Evolutionary conservation across 805 yeast species (phyloP).

Genomic region (Candida xyloterini): DNA sequence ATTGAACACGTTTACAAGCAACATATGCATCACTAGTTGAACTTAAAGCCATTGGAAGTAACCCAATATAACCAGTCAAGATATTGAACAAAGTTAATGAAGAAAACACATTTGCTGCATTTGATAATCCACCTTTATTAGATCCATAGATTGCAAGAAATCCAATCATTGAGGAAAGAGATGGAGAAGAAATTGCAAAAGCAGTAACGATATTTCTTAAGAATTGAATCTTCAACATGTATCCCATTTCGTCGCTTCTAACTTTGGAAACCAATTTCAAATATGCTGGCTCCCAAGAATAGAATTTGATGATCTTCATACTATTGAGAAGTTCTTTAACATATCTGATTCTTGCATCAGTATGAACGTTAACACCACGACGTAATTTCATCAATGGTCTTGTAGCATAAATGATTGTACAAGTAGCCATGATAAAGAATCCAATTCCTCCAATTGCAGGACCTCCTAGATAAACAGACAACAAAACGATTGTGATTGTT

Average conservation of each 20-base stretch:
- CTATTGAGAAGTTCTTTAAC: conserved; percentile 77
- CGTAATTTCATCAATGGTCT: conserved; percentile 54
- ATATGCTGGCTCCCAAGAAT: conserved; percentile 90
- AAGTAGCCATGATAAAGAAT: conserved; percentile 49
- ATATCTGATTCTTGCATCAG: conserved; percentile 73
- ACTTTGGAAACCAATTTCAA: conserved; percentile 49
- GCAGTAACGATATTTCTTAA: conserved; percentile 63
- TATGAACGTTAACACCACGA: conserved; percentile 52
- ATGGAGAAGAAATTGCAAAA: conserved; percentile 62
- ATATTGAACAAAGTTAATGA: conserved; percentile 67
- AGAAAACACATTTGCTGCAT: conserved; percentile 65
- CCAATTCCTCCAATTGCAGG: conserved; percentile 70
- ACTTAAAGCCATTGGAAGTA: conserved; percentile 69
- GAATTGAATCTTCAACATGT: conserved; percentile 61
- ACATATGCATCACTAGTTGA: conserved; percentile 65
- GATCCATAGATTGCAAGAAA: conserved; percentile 42
- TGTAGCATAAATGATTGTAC: conserved; percentile 44
- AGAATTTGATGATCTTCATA: conserved; percentile 79
- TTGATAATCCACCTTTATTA: conserved; percentile 32
- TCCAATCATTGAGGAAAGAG: conserved; percentile 65
- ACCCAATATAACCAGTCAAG: conserved; percentile 57
- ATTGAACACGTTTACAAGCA: conserved; percentile 57
- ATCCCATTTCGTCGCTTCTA: conserved; percentile 59
- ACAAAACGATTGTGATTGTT: conserved; percentile 58
- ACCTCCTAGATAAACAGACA: conserved; percentile 68